Evolutionary conservation across 345 rosid genomes (phyloP), one percentile per base, ranked within the genome.

Genomic region (Citropsis articulata): DNA sequence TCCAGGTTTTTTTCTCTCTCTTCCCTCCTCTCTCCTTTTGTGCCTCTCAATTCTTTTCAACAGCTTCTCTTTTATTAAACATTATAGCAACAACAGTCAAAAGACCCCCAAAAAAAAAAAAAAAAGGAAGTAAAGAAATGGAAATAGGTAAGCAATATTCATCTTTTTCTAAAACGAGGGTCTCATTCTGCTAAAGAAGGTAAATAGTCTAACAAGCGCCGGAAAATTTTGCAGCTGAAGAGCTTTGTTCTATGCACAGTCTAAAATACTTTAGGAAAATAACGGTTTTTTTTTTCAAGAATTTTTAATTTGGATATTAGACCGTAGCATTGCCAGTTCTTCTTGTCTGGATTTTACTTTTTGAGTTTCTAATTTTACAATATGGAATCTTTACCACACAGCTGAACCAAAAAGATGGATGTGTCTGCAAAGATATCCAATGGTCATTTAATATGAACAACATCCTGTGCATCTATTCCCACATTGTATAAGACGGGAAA

Each of bases 1-100:
- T 84, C 99, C 98, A 87, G 98, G 99, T 93, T 22, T 63, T 18
- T 53, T 55, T 75, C 75, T 82, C 66, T 73, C 67, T 63, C 24
- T 8, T n/a, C 27, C 50, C 16, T 6, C n/a, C 5, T 53, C 33
- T 65, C 12, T 33, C 8, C 59, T 53, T 6, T 19, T 31, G n/a
- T 19, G 2, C 4, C 28, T 21, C 7, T 48, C 22, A 22, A 8
- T 55, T 75, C n/a, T 59, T 40, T 7, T 4, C 28, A 16, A 48
- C 22, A 50, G 35, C 62, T 62, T 38, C 61, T 30, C 36, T 24
- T 42, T 74, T 27, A n/a, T 31, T 40, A 36, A 30, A 74, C 59
- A 27, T 16, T 59, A 28, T 31, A 42, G 36, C 19, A 18, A 31
- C 68, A 64, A 4, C 35, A 25, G 28, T 25, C 13, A 70, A 19